These are phyloP conservation scores for Entoloma clypeatum DNA, from an alignment of 1,284 basidiomycete genomes.

Conservation along the genomic window DNA sequence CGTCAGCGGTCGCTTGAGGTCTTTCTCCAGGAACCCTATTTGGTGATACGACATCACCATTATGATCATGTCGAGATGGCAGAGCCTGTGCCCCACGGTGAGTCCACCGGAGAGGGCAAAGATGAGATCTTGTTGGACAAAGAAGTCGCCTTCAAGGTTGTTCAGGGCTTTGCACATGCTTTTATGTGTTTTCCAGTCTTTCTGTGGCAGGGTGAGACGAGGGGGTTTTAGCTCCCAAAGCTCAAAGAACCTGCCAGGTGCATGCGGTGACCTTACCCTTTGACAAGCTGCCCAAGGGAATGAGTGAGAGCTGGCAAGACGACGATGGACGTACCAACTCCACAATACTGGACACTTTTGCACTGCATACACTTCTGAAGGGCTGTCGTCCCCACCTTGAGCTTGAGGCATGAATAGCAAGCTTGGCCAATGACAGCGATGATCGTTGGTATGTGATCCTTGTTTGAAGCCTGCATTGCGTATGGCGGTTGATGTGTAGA, in stretches of 20 bases:
- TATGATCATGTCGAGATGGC: conserved; percentile 17
- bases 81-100: conserved; percentile 11
- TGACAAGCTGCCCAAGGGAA: no score
- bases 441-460: conserved; percentile 23
- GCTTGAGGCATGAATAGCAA: conserved; percentile 30
- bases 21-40: conserved; percentile 6
- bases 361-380: conserved; percentile 29
- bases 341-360: conserved; percentile 28
- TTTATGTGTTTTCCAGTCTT: conserved; percentile 26
- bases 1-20: conserved; percentile 18
- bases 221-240: no score
- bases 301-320: no score
- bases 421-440: conserved; percentile 25
- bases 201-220: conserved; percentile 17
- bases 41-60: conserved; percentile 12
- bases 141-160: conserved; percentile 18
- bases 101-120: conserved; percentile 16
- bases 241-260: no score
- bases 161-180: conserved; percentile 26
- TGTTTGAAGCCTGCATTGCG: conserved; percentile 12
- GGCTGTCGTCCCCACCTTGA: conserved; percentile 16
- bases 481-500: no score
- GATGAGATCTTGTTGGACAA: conserved; percentile 6
- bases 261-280: no score
- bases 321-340: conserved; percentile 20